phyloP scores from a whole-genome alignment of 2,329 filamentous ascomycete genomes.

The Phaeomoniella chlamydospora region DNA sequence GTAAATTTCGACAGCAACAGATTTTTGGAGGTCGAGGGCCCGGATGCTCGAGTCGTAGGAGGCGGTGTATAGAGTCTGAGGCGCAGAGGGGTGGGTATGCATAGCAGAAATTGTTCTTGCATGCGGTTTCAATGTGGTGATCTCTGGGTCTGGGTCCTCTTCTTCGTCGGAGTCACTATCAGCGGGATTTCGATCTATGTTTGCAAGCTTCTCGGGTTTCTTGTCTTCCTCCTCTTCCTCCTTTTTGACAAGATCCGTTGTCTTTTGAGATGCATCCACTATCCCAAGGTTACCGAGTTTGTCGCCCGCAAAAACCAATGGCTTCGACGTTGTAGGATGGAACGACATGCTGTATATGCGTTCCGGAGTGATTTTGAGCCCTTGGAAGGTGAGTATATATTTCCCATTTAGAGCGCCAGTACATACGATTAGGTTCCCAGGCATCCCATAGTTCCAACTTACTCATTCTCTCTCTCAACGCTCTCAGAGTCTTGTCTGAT shows the following conservation, averaged over 20 bases:
- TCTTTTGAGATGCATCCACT: conserved; percentile 69
- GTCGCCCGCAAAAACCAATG: conserved; percentile 83
- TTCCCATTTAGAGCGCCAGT: conserved; percentile 3
- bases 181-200: conserved; percentile 24
- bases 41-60: conserved; percentile 92
- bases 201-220: conserved; percentile 1
- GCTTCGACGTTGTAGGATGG: conserved; percentile 74
- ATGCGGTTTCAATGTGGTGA: conserved; percentile 82
- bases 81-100: conserved; percentile 58
- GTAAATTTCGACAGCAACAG: conserved; percentile 66
- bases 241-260: conserved; percentile 24
- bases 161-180: conserved; percentile 37
- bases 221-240: conserved; percentile 14
- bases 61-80: conserved; percentile 63
- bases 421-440: conserved; percentile 63
- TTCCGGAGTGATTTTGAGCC: conserved; percentile 83
- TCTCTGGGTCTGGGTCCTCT: conserved; percentile 55
- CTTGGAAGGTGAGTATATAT: conserved; percentile 24
- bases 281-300: conserved; percentile 85
- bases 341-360: conserved; percentile 77
- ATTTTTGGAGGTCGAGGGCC: conserved; percentile 69
- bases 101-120: conserved; percentile 78
- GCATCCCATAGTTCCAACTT: conserved; percentile 66
- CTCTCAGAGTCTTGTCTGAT: conserved; percentile 59
- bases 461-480: conserved; percentile 62